These are phyloP conservation scores for Conoideocrella luteorostrata DNA, from an alignment of 2,329 filamentous ascomycete species.

Conservation along the genomic window DNA sequence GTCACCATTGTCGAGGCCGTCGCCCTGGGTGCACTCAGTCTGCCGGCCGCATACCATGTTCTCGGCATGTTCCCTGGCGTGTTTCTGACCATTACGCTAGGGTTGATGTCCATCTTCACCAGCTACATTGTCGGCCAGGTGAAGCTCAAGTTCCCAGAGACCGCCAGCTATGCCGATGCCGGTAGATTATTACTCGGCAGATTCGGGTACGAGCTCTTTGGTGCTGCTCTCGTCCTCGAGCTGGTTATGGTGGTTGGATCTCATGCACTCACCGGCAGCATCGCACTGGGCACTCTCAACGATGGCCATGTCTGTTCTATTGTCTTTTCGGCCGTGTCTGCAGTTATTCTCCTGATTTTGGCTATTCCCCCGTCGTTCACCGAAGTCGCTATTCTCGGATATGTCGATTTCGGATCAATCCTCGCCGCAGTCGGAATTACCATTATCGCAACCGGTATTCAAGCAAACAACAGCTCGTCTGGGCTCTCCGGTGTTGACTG, in stretches of 20 bases:
- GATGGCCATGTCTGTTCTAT: constrained; percentile 37
- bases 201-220: constrained; percentile 51
- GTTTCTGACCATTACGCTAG: constrained; percentile 26
- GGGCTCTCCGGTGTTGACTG: constrained; percentile 20
- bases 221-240: constrained; percentile 51
- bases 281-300: constrained; percentile 57
- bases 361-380: constrained; percentile 34
- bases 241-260: constrained; percentile 60
- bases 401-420: constrained; percentile 50
- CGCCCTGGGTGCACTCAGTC: constrained; percentile 40
- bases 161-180: constrained; percentile 59
- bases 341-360: constrained; percentile 29
- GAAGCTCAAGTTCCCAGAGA: constrained; percentile 39
- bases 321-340: constrained; percentile 30
- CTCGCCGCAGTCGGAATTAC: constrained; percentile 52
- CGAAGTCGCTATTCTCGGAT: constrained; percentile 34
- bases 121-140: constrained; percentile 32
- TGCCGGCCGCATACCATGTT: constrained; percentile 36
- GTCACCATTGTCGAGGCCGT: constrained; percentile 46
- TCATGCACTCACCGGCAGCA: constrained; percentile 58
- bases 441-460: constrained; percentile 53
- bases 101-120: constrained; percentile 31
- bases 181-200: constrained; percentile 51
- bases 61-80: constrained; percentile 31
- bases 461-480: constrained; percentile 12